Base-by-base conservation (phyloP, 129 eudicot genomes). In the Chrysanthemum makinoi region DNA sequence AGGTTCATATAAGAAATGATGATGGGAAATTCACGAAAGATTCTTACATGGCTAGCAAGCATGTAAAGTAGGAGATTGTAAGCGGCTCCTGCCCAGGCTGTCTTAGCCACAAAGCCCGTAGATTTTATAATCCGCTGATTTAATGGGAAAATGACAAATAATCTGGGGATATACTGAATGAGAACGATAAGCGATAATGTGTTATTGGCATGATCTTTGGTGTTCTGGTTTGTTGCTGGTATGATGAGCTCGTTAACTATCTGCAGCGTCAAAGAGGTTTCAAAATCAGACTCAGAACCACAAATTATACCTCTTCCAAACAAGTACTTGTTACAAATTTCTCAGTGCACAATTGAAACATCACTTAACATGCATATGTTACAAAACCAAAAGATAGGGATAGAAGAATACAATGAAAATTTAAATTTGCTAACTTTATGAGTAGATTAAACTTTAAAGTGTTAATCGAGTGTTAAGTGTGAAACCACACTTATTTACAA, bases 21-120 rank as follows among this genome's bases (percentile, higher is more conserved):
- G 0, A 62, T 20, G 30, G 3, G 51, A 30, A 18, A 52, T 8
- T 14, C 5, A 18, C 8, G 47, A 30, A 47, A 28, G 59, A 80
- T 81, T 14, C 80, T 81, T 84, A 90, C 97, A 81, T 90, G 99
- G 69, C 97, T 90, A 57, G 98, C 98, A 43, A 94, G 80, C 86
- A 94, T 83, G 87, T 76, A 94, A 16, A 94, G 94, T 20, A 94
- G 89, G 20, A 94, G 90, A 83, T 87, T 94, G 80, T 94, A 94
- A 10, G 90, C 99, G 39, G 97, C 96, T 62, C 99, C 99, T 6
- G 97, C 95, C 99, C 97, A 94, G n/a, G 99, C 93, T 65, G 96
- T 94, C 74, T 87, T 94, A 18, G 96, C 93, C 13, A 94, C 89
- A 30, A 87, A 86, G 14, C 97, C 97, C 10, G 97, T 94, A 1